Base-by-base conservation (phyloP, 176 grass and related monocot species). In the Neostapfia colusana region DNA sequence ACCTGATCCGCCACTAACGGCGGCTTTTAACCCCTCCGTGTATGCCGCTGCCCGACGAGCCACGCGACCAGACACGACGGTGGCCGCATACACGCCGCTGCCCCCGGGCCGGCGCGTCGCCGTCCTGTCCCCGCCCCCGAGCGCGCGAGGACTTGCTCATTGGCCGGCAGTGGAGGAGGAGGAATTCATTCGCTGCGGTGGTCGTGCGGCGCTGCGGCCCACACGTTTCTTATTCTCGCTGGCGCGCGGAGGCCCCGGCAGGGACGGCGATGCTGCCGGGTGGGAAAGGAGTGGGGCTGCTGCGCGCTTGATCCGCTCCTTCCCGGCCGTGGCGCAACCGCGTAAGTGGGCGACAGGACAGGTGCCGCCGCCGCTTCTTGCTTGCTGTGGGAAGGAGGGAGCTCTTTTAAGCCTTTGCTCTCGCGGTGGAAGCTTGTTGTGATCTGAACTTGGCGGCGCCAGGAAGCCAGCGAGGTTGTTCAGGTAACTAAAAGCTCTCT, bases 281-380 rank as follows among this genome's bases (percentile, higher is more conserved):
- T 26, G 35, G 48, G 68, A 80, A 85, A 74, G 76, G 62, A 68
- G 72, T 72, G 39, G 43, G 63, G 63, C 55, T 62, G 56, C 73
- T 75, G 43, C 58, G 25, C 20, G 15, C 37, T 86, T 28, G 39
- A 42, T 35, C 77, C 65, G n/a, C 67, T 76, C 16, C 40, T 75
- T 62, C 64, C 18, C 54, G 78, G 64, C 78, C 51, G 64, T 81
- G 71, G 72, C 55, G 63, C 55, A n/a, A n/a, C n/a, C n/a, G n/a
- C n/a, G n/a, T n/a, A 75, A 76, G 63, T 86, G 43, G 64, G 37
- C 27, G 25, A 70, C 53, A 55, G 70, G 70, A 55, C 42, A 81
- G 70, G 37, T 27, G 44, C 76, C 59, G 15, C 42, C 14, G 56
- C 82, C 12, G 25, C 57, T 59, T 23, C 54, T 57, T 57, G 54